Evolutionary conservation across 2,329 filamentous ascomycete genomes (phyloP), one percentile per base, ranked within the genome.

Genomic region (Neophaeococcomyces aloes): DNA sequence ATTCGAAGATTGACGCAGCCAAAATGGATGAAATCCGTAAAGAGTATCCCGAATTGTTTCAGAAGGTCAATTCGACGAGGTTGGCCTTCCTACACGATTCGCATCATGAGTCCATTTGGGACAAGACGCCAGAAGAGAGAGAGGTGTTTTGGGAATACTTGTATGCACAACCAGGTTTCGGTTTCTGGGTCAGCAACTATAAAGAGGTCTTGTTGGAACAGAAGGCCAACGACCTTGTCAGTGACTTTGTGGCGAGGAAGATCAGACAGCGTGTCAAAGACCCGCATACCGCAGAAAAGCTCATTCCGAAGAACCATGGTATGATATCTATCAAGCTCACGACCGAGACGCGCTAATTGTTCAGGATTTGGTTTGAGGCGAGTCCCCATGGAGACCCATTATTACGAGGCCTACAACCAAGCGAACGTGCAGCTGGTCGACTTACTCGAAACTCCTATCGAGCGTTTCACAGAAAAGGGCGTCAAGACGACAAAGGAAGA

Each of bases 71-170:
- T 2, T 69, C 57, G 14, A 74, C 59, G 27, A 80, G 77, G 52
- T 72, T 66, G 1, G 79, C 79, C 1, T 79, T 83, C 56, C 57
- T 66, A 7, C 82, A 76, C 48, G 72, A 75, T 51, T 75, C 69
- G 53, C 48, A 63, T 3, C 63, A 77, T 53, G 70, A 68, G 46
- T 69, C 71, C 32, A 77, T 75, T 0, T 74, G 74, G 35, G 73
- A 77, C 41, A 73, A 73, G 42, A 64, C 62, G 0, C 61, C 66
- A 0, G 71, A 71, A 34, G 64, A 74, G 40, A 67, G 73, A 0
- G 64, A 72, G 51, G 64, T 63, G 1, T 61, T 70, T n/a, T 73
- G 70, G 45, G 51, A 59, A 2, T 55, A 71, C 10, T 77, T 72
- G 69, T 47, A 60, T 3, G 58, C 64, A 0, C 31, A 55, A 7